A percentile compares a stretch with the other conserved stretches of the same genome.
Conservation (phyloP, 805 yeast species). For the Saccharomyces paradoxus region DNA sequence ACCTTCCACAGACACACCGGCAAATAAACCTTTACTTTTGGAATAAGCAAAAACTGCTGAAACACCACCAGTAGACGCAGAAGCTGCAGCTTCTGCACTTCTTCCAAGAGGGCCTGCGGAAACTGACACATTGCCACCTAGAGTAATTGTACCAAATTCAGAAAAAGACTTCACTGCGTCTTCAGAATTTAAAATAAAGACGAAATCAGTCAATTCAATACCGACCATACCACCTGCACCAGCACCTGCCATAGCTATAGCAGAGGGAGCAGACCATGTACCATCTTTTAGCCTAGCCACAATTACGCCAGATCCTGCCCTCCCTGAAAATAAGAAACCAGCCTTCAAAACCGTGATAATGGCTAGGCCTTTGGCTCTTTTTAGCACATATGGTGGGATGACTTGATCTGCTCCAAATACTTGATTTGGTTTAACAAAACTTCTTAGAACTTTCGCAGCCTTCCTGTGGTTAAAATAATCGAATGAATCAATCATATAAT, state of each 20-base stretch:
- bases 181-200: constrained; percentile 78
- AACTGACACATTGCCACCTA: constrained; percentile 90
- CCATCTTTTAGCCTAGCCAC: constrained; percentile 93
- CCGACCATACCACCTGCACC: constrained; percentile 99
- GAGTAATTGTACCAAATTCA: constrained; percentile 85
- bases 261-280: constrained; percentile 95
- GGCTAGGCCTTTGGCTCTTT: constrained; percentile 89
- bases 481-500: not conserved
- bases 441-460: constrained; percentile 85
- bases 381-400: constrained; percentile 81
- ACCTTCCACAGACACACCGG: constrained; percentile 96
- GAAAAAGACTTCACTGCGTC: constrained; percentile 92
- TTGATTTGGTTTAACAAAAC: constrained; percentile 92
- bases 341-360: constrained; percentile 92
- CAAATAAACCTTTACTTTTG: constrained; percentile 92
- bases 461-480: constrained; percentile 39
- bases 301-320: constrained; percentile 95
- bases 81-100: constrained; percentile 94
- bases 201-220: constrained; percentile 93
- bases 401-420: constrained; percentile 79
- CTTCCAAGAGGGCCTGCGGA: constrained; percentile 98
- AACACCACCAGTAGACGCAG: constrained; percentile 78
- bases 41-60: constrained; percentile 92
- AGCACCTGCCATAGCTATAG: constrained; percentile 94
- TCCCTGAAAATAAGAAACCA: constrained; percentile 90